Base-by-base conservation (phyloP, 495 filamentous ascomycete species). In the Parathielavia hyrcaniae region DNA sequence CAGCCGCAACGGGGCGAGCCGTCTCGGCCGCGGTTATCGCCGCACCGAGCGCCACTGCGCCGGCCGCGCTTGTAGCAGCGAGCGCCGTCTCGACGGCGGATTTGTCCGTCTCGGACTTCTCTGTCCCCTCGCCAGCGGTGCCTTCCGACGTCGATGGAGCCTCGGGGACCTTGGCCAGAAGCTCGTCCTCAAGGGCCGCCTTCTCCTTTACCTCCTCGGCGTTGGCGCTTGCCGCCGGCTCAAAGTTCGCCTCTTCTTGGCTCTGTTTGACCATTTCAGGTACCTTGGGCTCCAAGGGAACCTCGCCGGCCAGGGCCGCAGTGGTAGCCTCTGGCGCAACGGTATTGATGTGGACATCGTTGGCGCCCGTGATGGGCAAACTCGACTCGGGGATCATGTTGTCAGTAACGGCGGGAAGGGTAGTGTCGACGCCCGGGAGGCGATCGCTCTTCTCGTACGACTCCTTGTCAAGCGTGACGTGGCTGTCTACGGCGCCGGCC, bases 381-480 rank as follows among this genome's bases (percentile, higher is more conserved):
- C 88, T 89, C 22, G 90, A 93, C 73, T 96, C 90, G 11, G 90
- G 90, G 61, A 93, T 92, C 74, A 88, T 72, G 70, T 80, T 85
- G 35, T 73, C 77, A 14, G 79, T 75, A 39, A 85, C 70, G n/a
- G 80, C 77, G 16, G 88, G 86, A 41, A 90, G 71, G 36, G 76
- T 73, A 49, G 86, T 74, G 57, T 78, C 76, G 53, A 77, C 55
- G 58, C 81, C 73, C 55, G 79, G 74, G 54, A 79, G 71, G 45
- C 81, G 68, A 66, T 85, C 87, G 65, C 82, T 83, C 63, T 84
- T 84, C 66, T 96, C 85, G 68, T 97, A 96, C 1, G 87, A 91
- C 63, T 83, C 87, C 69, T 89, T 80, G 67, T 96, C 90, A 12
- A 89, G 81, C 56, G 82, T 88, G 51, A 88, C 88, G 49, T 79